These are phyloP conservation scores for Boechera retrofracta DNA, from an alignment of 345 rosid species.

Conservation along the genomic window DNA sequence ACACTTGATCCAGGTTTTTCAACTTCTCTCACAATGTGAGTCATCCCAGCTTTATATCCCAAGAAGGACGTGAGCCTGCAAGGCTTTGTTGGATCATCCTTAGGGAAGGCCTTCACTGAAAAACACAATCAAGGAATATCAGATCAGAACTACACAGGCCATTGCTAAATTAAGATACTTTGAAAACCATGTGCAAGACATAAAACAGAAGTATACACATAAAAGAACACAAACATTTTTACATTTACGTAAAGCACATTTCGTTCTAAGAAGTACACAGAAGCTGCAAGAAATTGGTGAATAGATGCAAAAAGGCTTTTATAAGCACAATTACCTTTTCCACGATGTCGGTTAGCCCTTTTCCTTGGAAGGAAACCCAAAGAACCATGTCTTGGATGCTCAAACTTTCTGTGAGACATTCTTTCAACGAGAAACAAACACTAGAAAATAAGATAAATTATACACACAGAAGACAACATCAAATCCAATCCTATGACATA, in stretches of 20 bases:
- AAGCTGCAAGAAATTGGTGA: neutral
- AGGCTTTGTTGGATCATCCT: constrained; percentile 75
- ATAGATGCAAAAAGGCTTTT: neutral
- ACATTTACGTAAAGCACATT: neutral
- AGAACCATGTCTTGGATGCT: constrained; percentile 93
- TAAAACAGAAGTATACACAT: neutral
- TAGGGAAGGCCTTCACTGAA: constrained; percentile 94
- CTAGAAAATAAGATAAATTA: neutral
- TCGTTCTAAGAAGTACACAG: too few species aligned
- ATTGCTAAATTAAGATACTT: neutral
- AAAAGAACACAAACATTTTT: too few species aligned
- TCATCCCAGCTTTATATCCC: constrained; percentile 98
- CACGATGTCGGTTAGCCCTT: constrained; percentile 77
- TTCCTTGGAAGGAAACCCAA: constrained; percentile 93
- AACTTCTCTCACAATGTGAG: constrained; percentile 92
- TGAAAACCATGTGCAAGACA: neutral
- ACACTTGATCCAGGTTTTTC: constrained; percentile 94
- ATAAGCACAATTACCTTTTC: constrained; percentile 61
- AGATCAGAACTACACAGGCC: neutral
- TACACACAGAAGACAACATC: neutral
- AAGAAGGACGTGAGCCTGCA: constrained; percentile 81
- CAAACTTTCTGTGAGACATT: constrained; percentile 96
- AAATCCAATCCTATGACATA: neutral
- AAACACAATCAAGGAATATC: neutral
- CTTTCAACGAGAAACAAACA: constrained; percentile 5